Conservation (phyloP, 225 moss, liverwort and hornwort species). For the Takakia lepidozioides region DNA sequence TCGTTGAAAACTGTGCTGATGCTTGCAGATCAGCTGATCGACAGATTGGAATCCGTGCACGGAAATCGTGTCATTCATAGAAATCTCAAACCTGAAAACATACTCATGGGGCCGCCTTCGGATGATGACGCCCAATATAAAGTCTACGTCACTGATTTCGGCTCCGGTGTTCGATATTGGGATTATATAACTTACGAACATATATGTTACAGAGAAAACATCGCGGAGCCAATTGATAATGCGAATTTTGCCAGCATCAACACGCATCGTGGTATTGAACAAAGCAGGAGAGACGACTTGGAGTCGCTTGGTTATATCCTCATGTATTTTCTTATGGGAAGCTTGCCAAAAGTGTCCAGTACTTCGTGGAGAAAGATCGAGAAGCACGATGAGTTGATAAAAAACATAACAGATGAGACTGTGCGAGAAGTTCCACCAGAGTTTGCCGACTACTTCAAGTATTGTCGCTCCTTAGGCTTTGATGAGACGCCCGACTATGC, state of each 20-base stretch:
- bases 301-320: constrained; percentile 51
- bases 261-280: constrained; percentile 44
- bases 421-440: no score
- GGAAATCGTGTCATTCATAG: constrained; percentile 48
- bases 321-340: constrained; percentile 44
- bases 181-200: constrained; percentile 30
- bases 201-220: constrained; percentile 39
- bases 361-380: constrained; percentile 27
- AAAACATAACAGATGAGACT: no score
- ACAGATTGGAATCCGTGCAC: constrained; percentile 51
- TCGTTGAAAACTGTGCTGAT: constrained; percentile 54
- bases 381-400: constrained; percentile 38
- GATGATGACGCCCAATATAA: constrained; percentile 50
- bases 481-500: no score
- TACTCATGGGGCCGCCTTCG: constrained; percentile 46
- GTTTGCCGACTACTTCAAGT: no score
- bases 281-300: constrained; percentile 39
- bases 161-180: constrained; percentile 42
- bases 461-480: no score
- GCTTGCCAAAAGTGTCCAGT: constrained; percentile 47
- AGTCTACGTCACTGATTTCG: constrained; percentile 53
- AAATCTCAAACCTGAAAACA: constrained; percentile 49
- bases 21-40: constrained; percentile 55
- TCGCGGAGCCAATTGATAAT: constrained; percentile 44
- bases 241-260: constrained; percentile 45